These are phyloP conservation scores for Saccharomycopsis hybrid DNA, from an alignment of 1,139 yeast species.

Conservation along the genomic window DNA sequence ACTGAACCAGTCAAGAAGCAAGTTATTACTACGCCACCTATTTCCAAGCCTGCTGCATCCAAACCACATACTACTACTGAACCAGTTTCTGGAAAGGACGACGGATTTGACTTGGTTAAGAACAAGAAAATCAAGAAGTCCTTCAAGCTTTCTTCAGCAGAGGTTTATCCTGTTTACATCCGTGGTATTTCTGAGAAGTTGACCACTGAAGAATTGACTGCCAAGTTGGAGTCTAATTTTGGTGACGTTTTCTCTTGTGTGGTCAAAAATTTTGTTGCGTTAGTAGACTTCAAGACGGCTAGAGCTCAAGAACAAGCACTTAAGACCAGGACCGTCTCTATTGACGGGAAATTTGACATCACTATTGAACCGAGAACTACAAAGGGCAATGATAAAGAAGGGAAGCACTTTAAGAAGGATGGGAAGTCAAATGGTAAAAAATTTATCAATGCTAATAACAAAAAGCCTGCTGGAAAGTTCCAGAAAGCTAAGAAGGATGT, in stretches of 20 bases:
- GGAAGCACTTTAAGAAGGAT: no score
- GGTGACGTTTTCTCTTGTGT: slow-evolving; percentile 40
- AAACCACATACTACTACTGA: slow-evolving; percentile 1
- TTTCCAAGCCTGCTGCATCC: slow-evolving; percentile 1
- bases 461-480: not conserved
- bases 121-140: slow-evolving; percentile 10
- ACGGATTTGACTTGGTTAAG: slow-evolving; percentile 13
- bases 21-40: not conserved
- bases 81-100: slow-evolving; percentile 1
- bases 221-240: slow-evolving; percentile 35
- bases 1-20: not conserved
- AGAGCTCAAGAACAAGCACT: slow-evolving; percentile 39
- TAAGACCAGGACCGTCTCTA: slow-evolving; percentile 30
- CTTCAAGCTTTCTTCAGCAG: slow-evolving; percentile 16
- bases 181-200: slow-evolving; percentile 35
- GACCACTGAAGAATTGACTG: slow-evolving; percentile 35
- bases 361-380: slow-evolving; percentile 13
- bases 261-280: slow-evolving; percentile 37
- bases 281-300: slow-evolving; percentile 42
- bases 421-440: slow-evolving; percentile 5
- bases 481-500: not conserved
- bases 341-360: slow-evolving; percentile 21
- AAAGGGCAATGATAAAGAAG: no score
- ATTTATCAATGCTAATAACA: slow-evolving; percentile 7
- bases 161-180: slow-evolving; percentile 42